Conservation (phyloP, 805 yeast genomes). For the Huiozyma naganishii region DNA sequence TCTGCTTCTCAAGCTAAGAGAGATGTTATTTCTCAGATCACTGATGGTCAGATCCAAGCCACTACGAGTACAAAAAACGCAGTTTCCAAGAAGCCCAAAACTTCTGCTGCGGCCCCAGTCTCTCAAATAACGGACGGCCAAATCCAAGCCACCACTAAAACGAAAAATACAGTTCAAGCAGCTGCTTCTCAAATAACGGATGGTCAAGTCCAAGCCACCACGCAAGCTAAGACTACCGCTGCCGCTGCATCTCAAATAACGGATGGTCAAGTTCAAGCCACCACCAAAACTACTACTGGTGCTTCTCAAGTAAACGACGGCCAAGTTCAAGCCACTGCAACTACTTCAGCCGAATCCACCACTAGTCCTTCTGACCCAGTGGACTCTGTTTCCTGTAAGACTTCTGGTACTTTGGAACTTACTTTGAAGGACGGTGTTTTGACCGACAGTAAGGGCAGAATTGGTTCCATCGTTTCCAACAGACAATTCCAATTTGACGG, state of each 20-base stretch:
- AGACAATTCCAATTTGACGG: constrained; percentile 66
- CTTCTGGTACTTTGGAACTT: constrained; percentile 37
- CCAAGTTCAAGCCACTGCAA: constrained; percentile 20
- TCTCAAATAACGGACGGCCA: constrained; percentile 37
- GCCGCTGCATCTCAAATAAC: constrained; percentile 36
- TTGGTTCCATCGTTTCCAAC: constrained; percentile 60
- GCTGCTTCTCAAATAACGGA: constrained; percentile 33
- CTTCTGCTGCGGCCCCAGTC: constrained; percentile 28
- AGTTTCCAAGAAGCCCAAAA: constrained; percentile 13
- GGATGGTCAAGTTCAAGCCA: constrained; percentile 43
- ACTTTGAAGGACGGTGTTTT: constrained; percentile 36
- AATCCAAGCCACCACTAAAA: constrained; percentile 23
- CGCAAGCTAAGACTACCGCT: constrained; percentile 18
- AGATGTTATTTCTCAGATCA: constrained; percentile 33
- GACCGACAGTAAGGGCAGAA: constrained; percentile 43
- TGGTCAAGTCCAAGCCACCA: constrained; percentile 31
- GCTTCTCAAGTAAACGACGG: constrained; percentile 21
- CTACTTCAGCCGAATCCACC: constrained; percentile 11
- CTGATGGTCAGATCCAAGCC: constrained; percentile 39
- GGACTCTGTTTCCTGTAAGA: constrained; percentile 28
- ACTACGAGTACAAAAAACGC: constrained; percentile 20
- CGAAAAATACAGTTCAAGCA: constrained; percentile 30
- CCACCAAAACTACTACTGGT: constrained; percentile 26
- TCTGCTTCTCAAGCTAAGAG: constrained; percentile 30
- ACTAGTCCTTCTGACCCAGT: constrained; percentile 23